Conservation (phyloP, 495 filamentous ascomycete species). For the Evansstolkia leycettana region DNA sequence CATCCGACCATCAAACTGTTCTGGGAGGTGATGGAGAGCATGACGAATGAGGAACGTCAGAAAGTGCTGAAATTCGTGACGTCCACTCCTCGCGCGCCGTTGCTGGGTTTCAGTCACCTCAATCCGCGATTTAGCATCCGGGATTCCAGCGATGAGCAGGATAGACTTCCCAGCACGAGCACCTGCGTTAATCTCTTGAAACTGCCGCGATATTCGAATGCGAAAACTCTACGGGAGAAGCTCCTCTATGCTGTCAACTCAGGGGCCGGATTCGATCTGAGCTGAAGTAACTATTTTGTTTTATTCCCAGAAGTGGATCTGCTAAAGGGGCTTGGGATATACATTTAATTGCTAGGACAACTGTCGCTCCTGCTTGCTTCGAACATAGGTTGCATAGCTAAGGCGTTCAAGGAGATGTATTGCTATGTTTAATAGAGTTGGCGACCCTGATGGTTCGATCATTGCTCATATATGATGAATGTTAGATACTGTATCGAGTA, state of each 20-base stretch:
- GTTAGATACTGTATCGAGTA: too few relatives aligned
- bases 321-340: too few relatives aligned
- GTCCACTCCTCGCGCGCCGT: conserved; percentile 79
- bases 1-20: conserved; percentile 78
- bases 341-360: too few relatives aligned
- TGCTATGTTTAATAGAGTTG: too few relatives aligned
- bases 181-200: conserved; percentile 96
- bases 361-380: too few relatives aligned
- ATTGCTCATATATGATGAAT: too few relatives aligned
- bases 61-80: conserved; percentile 95
- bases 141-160: conserved; percentile 66
- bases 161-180: conserved; percentile 84
- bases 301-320: too few relatives aligned
- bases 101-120: conserved; percentile 80
- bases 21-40: conserved; percentile 75
- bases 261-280: conserved; percentile 91
- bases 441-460: too few relatives aligned
- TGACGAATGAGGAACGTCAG: conserved; percentile 62
- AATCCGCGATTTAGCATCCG: conserved; percentile 82
- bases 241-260: conserved; percentile 83
- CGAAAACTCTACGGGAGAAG: conserved; percentile 54
- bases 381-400: too few relatives aligned
- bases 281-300: conserved; percentile 28
- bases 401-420: too few relatives aligned
- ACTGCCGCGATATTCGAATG: conserved; percentile 67